These are phyloP conservation scores for Vinca major DNA, from an alignment of 305 asterid species.

Conservation along the genomic window DNA sequence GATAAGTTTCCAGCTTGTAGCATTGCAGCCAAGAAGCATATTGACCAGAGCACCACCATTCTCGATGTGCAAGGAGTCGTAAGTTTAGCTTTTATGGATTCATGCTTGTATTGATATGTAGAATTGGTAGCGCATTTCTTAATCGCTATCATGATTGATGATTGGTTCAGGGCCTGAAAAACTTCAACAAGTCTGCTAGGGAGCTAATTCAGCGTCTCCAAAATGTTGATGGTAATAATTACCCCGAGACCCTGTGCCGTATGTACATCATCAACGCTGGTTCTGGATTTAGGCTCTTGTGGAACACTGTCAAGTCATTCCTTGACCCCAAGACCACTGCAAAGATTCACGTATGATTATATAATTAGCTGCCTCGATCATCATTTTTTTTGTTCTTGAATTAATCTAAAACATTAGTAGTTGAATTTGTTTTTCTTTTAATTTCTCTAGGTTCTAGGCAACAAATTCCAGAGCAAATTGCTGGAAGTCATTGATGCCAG, in stretches of 20 bases:
- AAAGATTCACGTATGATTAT: conserved; percentile 61
- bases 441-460: conserved; percentile 60
- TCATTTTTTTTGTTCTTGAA: neutral
- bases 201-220: conserved; percentile 69
- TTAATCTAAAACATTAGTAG: neutral
- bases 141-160: conserved; percentile 5
- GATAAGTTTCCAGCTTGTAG: conserved; percentile 91
- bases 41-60: conserved; percentile 94
- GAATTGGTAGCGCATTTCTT: neutral
- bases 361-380: neutral
- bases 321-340: conserved; percentile 97
- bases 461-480: conserved; percentile 86
- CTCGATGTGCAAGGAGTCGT: conserved; percentile 99
- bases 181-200: conserved; percentile 76
- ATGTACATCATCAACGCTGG: conserved; percentile 98
- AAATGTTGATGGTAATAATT: conserved; percentile 29
- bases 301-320: conserved; percentile 94
- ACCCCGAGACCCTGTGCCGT: conserved; percentile 91
- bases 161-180: conserved; percentile 63
- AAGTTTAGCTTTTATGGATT: conserved; percentile 9
- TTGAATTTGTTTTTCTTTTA: neutral
- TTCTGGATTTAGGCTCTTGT: conserved; percentile 88
- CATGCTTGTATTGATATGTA: neutral
- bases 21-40: conserved; percentile 69
- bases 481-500: conserved; percentile 87